Conservation (phyloP, 2,329 filamentous ascomycete genomes). For the Claviceps sp. region DNA sequence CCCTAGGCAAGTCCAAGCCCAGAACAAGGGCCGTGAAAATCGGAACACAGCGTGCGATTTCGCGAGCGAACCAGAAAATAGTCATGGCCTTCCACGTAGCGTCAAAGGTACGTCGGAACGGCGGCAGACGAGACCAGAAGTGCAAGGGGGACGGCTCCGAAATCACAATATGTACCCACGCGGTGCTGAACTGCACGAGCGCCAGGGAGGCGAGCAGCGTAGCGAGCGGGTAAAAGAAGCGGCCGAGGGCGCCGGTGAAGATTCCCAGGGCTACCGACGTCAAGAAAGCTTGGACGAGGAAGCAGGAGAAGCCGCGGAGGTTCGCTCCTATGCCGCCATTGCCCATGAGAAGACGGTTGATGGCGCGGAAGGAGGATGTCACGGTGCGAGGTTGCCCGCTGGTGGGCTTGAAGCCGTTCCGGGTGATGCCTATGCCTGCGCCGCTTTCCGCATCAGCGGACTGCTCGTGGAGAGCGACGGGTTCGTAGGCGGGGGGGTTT, state of each 20-base stretch:
- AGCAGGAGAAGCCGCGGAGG: slow-evolving; percentile 54
- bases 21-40: slow-evolving; percentile 28
- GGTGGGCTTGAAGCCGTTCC: slow-evolving; percentile 21
- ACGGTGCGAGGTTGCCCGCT: slow-evolving; percentile 25
- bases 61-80: slow-evolving; percentile 44
- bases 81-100: slow-evolving; percentile 57
- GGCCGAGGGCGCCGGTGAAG: slow-evolving; percentile 30
- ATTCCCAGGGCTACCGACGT: slow-evolving; percentile 27
- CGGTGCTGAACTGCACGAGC: slow-evolving; percentile 55
- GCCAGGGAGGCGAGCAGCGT: slow-evolving; percentile 45
- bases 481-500: slow-evolving; percentile 40
- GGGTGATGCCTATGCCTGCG: slow-evolving; percentile 8
- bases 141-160: slow-evolving; percentile 48
- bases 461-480: slow-evolving; percentile 30
- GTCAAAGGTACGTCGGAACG: slow-evolving; percentile 48
- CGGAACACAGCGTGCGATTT: slow-evolving; percentile 35
- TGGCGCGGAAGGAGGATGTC: slow-evolving; percentile 38
- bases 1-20: slow-evolving; percentile 26
- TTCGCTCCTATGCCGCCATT: slow-evolving; percentile 50
- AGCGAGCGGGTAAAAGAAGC: slow-evolving; percentile 26
- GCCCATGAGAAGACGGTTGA: slow-evolving; percentile 41
- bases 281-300: slow-evolving; percentile 24
- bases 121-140: slow-evolving; percentile 58
- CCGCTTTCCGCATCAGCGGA: slow-evolving; percentile 20
- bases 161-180: slow-evolving; percentile 81